Evolutionary conservation across 1,284 basidiomycete genomes (phyloP).

Genomic region (Sanghuangporus weigelae): DNA sequence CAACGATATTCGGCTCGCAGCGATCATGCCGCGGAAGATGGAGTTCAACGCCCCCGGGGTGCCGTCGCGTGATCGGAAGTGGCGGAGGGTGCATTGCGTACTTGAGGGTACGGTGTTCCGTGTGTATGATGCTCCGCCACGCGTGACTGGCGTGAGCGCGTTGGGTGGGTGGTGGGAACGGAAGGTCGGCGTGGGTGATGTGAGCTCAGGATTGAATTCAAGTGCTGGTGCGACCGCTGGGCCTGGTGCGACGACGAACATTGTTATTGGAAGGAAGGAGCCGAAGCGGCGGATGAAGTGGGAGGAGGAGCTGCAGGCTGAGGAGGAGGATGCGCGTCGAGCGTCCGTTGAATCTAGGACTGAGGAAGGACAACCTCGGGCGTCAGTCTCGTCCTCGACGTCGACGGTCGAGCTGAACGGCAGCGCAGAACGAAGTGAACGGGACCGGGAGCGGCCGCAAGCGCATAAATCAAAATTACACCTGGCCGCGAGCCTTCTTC

Average conservation of each 20-base stretch:
- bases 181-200: constrained; percentile 63
- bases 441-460: neutral
- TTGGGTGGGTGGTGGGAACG: constrained; percentile 74
- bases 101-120: constrained; percentile 88
- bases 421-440: neutral
- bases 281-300: constrained; percentile 16
- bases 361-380: neutral
- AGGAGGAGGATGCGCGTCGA: constrained; percentile 20
- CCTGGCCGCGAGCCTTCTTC: constrained; percentile 24
- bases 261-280: constrained; percentile 16
- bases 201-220: constrained; percentile 25
- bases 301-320: constrained; percentile 17
- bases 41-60: constrained; percentile 86
- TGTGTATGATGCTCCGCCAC: constrained; percentile 69
- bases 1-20: constrained; percentile 81
- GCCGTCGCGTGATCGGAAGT: constrained; percentile 87
- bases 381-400: neutral
- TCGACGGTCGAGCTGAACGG: neutral
- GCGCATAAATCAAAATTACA: constrained; percentile 24
- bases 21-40: constrained; percentile 89
- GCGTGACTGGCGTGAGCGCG: constrained; percentile 41
- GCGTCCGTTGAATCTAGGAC: constrained; percentile 12
- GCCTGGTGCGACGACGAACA: constrained; percentile 15
- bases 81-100: constrained; percentile 86
- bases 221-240: constrained; percentile 21